Percentiles rank a stretch among this genome's conserved stretches.
These are phyloP conservation scores for Triticum dicoccoides DNA, from an alignment of 176 grass and related monocot genomes.

Conservation along the genomic window DNA sequence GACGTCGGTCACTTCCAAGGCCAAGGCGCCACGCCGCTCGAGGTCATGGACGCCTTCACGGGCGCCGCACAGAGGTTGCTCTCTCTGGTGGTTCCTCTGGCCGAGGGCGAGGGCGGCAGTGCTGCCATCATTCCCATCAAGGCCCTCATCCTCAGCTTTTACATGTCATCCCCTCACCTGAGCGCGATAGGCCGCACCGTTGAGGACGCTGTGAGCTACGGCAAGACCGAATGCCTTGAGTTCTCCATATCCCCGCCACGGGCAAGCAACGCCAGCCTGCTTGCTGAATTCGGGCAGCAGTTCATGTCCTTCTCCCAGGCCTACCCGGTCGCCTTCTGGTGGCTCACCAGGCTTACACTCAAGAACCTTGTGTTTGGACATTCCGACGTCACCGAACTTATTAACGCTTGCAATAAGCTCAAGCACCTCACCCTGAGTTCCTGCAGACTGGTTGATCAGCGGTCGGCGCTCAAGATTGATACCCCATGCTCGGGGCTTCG, in stretches of 20 bases:
- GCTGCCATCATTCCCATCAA: background rate
- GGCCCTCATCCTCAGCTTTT: background rate
- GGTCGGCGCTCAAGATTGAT: background rate
- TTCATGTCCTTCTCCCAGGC: conserved; percentile 11
- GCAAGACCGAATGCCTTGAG: background rate
- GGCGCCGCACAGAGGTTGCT: too few relatives aligned
- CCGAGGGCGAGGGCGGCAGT: background rate
- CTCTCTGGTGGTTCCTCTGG: too few relatives aligned
- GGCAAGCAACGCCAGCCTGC: too few relatives aligned
- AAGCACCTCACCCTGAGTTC: background rate
- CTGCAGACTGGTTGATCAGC: background rate
- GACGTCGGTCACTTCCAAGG: too few relatives aligned
- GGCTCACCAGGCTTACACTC: background rate
- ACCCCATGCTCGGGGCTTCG: background rate
- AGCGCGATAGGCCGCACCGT: background rate
- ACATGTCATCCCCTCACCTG: background rate
- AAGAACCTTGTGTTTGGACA: background rate
- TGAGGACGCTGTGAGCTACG: background rate
- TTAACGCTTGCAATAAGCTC: background rate
- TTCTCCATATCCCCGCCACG: too few relatives aligned
- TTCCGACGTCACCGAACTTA: background rate
- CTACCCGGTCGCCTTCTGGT: background rate
- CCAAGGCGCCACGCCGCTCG: too few relatives aligned
- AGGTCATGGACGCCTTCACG: too few relatives aligned
- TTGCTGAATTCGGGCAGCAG: background rate